Evolutionary conservation across 345 rosid species (phyloP), one percentile per base, ranked within the genome.

Genomic region (Corymbia maculata): DNA sequence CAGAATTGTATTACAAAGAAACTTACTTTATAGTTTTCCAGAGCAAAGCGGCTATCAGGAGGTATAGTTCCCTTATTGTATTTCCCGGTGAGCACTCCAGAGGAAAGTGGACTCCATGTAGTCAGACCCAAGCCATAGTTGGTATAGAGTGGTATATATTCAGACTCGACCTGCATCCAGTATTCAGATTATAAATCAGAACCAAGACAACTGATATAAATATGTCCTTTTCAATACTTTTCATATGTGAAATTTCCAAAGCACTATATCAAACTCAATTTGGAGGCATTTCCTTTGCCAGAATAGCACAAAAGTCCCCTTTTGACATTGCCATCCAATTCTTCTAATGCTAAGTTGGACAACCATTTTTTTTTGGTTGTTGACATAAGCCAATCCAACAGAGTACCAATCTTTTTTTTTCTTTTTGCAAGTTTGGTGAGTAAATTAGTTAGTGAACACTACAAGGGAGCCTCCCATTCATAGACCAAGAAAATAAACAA

Each of bases 61-160:
- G 99, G 99, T 90, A 98, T 92, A 44, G 86, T 86, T 89, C 99
- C 99, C 92, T 95, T 97, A 94, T 91, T 94, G 93, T 98, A 97
- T 86, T 98, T 98, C 87, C 99, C 99, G 89, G 98, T 95, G 91
- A 98, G 99, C 86, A 98, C 99, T 66, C 99, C 99, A 8, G 99
- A 97, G 53, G 99, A 97, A 79, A 98, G 98, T 66, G 99, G 99
- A 87, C 99, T 98, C 99, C 99, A 98, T 12, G 99, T 98, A 32
- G 99, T 95, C 47, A 98, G 97, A 89, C 99, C 99, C 75, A 98
- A 86, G 90, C 98, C 99, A 93, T 97, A 94, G 89, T 95, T 98
- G 88, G 86, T 91, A 92, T 95, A 98, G 51, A 98, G 91, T 61
- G 99, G 98, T 44, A 97, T 93, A 92, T 91, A 98, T 93, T 98